These are phyloP conservation scores for Rugosomyces carneus DNA, from an alignment of 1,284 basidiomycete genomes.

Conservation along the genomic window DNA sequence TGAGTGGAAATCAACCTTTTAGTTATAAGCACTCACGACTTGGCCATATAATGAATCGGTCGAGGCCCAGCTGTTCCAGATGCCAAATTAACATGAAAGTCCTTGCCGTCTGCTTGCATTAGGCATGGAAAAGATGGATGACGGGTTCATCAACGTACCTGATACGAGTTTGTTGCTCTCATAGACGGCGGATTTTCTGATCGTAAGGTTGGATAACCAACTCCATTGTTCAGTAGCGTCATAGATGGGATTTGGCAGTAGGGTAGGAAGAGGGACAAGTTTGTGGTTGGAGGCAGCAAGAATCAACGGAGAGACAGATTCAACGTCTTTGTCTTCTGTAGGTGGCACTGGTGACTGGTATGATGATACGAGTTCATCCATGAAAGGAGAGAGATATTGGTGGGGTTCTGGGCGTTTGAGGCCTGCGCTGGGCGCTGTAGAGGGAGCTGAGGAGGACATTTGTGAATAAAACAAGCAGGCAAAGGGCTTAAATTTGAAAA, in stretches of 20 bases:
- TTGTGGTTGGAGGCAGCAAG: background rate
- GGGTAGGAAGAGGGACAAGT: background rate
- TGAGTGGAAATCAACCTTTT: constrained; percentile 30
- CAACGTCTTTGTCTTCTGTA: background rate
- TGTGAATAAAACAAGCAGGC: background rate
- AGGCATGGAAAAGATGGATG: background rate
- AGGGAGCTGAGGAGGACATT: background rate
- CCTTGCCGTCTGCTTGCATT: constrained; percentile 29
- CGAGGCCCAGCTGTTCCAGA: constrained; percentile 27
- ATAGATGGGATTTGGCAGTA: constrained; percentile 22
- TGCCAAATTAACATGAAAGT: constrained; percentile 36
- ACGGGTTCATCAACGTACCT: constrained; percentile 1
- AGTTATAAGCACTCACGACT: background rate
- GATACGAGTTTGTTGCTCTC: constrained; percentile 17
- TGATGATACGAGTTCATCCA: constrained; percentile 4
- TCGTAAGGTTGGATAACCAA: constrained; percentile 31
- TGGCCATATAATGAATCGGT: constrained; percentile 38
- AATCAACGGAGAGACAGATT: background rate
- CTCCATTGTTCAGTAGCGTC: constrained; percentile 32
- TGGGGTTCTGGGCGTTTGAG: background rate
- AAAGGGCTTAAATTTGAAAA: background rate
- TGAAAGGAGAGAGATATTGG: constrained; percentile 1
- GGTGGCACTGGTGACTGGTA: background rate
- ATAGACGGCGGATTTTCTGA: constrained; percentile 23
- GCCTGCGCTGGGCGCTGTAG: background rate